These are phyloP conservation scores for Hygrophila difformis DNA, from an alignment of 257 asterid species.

Conservation along the genomic window DNA sequence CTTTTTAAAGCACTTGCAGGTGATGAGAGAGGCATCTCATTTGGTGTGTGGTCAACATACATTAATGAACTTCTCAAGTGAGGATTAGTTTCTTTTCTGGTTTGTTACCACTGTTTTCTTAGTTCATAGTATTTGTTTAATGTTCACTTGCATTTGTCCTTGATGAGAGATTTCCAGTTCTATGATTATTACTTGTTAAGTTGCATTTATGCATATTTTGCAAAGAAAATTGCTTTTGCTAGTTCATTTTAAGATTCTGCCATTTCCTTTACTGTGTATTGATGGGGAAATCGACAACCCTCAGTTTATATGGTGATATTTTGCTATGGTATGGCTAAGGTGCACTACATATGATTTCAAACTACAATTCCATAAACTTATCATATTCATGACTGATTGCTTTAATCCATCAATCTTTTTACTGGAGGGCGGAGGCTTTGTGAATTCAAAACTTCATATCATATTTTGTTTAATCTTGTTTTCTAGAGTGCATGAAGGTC, in stretches of 20 bases:
- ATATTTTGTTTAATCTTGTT: constrained; percentile 15
- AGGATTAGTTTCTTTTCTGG: constrained; percentile 23
- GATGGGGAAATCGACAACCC: constrained; percentile 1
- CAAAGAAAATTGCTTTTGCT: no score
- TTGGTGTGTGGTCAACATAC: constrained; percentile 68
- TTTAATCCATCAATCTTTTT: no score
- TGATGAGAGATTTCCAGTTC: no score
- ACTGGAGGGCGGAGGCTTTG: no score
- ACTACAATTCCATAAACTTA: no score
- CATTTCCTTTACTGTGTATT: no score
- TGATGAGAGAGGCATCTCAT: constrained; percentile 64
- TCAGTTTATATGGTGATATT: constrained; percentile 10
- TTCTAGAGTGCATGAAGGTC: constrained; percentile 83
- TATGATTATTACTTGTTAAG: background rate
- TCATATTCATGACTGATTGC: no score
- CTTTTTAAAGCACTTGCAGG: constrained; percentile 91
- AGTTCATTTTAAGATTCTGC: background rate
- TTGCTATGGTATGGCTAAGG: no score
- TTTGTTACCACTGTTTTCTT: constrained; percentile 1
- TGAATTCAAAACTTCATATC: constrained; percentile 6
- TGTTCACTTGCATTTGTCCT: no score
- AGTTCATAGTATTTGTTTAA: no score
- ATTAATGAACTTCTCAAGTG: constrained; percentile 80
- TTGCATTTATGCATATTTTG: no score
- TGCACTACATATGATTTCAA: no score